Evolutionary conservation across 441 rosid genomes (phyloP).

Genomic region (Aleurites moluccanus): DNA sequence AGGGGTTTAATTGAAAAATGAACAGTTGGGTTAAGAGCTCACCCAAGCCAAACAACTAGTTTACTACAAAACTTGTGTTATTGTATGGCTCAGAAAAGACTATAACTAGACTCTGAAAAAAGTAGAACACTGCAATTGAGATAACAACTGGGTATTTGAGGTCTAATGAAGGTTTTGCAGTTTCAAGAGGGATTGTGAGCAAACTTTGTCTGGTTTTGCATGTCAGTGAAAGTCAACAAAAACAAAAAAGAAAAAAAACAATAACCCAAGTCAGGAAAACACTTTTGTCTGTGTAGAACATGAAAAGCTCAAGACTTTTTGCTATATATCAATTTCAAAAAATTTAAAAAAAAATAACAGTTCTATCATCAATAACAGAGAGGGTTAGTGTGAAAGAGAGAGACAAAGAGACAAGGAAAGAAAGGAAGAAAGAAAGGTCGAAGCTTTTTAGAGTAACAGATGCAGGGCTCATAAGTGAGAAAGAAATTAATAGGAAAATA

Average conservation of each 20-base stretch:
- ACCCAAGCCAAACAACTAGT: not conserved
- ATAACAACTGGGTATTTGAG: conserved; percentile 14
- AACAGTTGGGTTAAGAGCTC: not conserved
- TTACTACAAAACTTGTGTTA: not conserved
- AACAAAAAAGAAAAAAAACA: conserved; percentile 34
- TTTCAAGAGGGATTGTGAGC: conserved; percentile 32
- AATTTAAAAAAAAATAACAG: not conserved
- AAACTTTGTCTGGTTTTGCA: conserved; percentile 36
- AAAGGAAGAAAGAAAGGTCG: conserved; percentile 18
- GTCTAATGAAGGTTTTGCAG: conserved; percentile 13
- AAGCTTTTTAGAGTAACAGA: conserved; percentile 28
- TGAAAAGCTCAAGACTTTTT: conserved; percentile 23
- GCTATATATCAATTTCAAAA: not conserved
- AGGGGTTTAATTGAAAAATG: not conserved
- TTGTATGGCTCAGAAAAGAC: conserved; percentile 33
- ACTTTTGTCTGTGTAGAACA: conserved; percentile 40
- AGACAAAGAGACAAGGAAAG: conserved; percentile 14
- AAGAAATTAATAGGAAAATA: conserved; percentile 18
- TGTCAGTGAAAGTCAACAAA: conserved; percentile 39
- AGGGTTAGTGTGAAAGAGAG: not conserved
- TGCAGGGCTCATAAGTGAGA: conserved; percentile 48
- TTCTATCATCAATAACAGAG: not conserved
- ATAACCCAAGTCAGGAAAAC: conserved; percentile 34
- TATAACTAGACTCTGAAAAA: conserved; percentile 26
- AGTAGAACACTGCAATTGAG: conserved; percentile 11